Percentiles rank a stretch among this genome's conserved stretches.
Evolutionary conservation across 352 stramenopile genomes (phyloP).

Genomic region (Thalassiosira mediterranea): DNA sequence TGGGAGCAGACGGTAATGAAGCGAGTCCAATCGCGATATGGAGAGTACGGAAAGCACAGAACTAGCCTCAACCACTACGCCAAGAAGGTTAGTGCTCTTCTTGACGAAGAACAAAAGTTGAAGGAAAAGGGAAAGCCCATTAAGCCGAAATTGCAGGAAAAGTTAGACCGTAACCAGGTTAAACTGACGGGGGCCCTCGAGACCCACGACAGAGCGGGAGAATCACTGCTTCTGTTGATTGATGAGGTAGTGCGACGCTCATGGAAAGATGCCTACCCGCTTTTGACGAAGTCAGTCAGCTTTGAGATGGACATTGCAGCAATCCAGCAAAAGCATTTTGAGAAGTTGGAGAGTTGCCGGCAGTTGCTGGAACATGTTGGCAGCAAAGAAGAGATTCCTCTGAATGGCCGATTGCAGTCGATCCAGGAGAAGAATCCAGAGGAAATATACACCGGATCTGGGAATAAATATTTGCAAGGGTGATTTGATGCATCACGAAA

Average conservation of each 20-base stretch:
- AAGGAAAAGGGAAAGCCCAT: constrained; percentile 43
- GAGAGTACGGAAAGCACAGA: constrained; percentile 47
- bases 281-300: constrained; percentile 44
- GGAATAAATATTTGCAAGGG: background rate
- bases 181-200: constrained; percentile 46
- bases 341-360: constrained; percentile 23
- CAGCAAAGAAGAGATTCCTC: constrained; percentile 27
- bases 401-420: constrained; percentile 37
- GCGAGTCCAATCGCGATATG: constrained; percentile 45
- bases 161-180: constrained; percentile 56
- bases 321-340: constrained; percentile 40
- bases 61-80: constrained; percentile 55
- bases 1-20: constrained; percentile 51
- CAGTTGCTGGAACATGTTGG: constrained; percentile 32
- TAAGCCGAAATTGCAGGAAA: constrained; percentile 51
- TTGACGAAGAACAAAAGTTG: constrained; percentile 37
- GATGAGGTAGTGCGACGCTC: constrained; percentile 52
- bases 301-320: constrained; percentile 48
- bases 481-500: constrained; percentile 2
- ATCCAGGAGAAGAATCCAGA: constrained; percentile 46
- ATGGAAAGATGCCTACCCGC: constrained; percentile 54
- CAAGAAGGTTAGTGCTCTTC: constrained; percentile 47
- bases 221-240: constrained; percentile 51
- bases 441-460: constrained; percentile 44
- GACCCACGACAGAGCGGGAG: constrained; percentile 48